phyloP scores from a whole-genome alignment of 495 filamentous ascomycete species.

The Acidomyces sp. region DNA sequence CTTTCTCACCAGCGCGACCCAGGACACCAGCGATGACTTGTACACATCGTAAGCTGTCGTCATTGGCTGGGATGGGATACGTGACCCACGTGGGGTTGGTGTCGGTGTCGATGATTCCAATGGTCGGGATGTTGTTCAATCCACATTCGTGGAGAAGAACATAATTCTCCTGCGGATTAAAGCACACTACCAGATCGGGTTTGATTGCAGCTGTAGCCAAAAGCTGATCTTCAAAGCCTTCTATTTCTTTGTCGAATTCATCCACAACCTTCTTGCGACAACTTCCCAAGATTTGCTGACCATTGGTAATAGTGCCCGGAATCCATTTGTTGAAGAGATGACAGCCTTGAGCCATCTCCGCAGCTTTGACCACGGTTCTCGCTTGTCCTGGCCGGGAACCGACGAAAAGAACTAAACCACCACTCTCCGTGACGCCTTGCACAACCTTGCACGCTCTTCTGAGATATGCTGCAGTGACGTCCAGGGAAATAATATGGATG shows the following conservation, averaged over 20 bases:
- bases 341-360: slow-evolving; percentile 61
- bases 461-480: slow-evolving; percentile 73
- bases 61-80: slow-evolving; percentile 92
- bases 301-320: slow-evolving; percentile 85
- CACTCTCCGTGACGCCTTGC: slow-evolving; percentile 67
- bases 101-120: slow-evolving; percentile 90
- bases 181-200: slow-evolving; percentile 82
- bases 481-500: slow-evolving; percentile 87
- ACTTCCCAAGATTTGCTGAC: slow-evolving; percentile 63
- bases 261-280: slow-evolving; percentile 58
- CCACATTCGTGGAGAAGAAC: slow-evolving; percentile 82
- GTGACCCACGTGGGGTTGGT: slow-evolving; percentile 87
- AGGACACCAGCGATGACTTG: slow-evolving; percentile 74
- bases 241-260: slow-evolving; percentile 52
- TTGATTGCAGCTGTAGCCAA: slow-evolving; percentile 49
- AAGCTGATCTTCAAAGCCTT: slow-evolving; percentile 49
- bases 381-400: slow-evolving; percentile 73
- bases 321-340: slow-evolving; percentile 93
- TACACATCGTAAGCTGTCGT: slow-evolving; percentile 76
- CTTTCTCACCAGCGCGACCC: slow-evolving; percentile 69
- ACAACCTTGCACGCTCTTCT: slow-evolving; percentile 83
- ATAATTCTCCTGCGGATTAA: slow-evolving; percentile 89
- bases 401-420: slow-evolving; percentile 80
- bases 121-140: slow-evolving; percentile 75
- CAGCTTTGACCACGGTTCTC: slow-evolving; percentile 63